Percentiles rank a stretch among this genome's conserved stretches.
These are phyloP conservation scores for Canavalia ensiformis DNA, from an alignment of 306 rosid genomes.

Conservation along the genomic window DNA sequence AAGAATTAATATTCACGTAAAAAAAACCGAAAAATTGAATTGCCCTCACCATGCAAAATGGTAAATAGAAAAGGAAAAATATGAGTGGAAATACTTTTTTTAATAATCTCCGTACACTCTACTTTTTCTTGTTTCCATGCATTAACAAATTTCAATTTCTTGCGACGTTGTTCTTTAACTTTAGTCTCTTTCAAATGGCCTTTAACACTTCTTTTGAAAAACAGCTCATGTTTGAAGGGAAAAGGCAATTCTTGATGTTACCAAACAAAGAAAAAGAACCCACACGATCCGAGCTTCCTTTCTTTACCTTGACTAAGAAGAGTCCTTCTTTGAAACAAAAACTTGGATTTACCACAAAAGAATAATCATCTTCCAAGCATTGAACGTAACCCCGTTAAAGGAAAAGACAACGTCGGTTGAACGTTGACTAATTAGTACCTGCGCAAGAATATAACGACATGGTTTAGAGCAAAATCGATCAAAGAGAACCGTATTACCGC, in stretches of 20 bases:
- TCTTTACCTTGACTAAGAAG: constrained; percentile 64
- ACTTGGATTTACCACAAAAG: constrained; percentile 23
- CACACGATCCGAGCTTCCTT: constrained; percentile 54
- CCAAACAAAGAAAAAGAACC: constrained; percentile 52
- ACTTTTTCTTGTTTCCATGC: constrained; percentile 47
- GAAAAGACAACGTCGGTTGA: constrained; percentile 54
- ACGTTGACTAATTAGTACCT: constrained; percentile 54
- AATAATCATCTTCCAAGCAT: constrained; percentile 43
- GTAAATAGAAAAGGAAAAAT: constrained; percentile 17
- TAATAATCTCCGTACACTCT: neutral
- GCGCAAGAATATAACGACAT: neutral
- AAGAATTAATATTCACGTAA: too few relatives aligned
- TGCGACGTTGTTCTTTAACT: constrained; percentile 57
- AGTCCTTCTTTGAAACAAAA: constrained; percentile 57
- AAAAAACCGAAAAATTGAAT: too few relatives aligned
- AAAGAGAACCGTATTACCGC: too few relatives aligned
- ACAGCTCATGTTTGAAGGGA: constrained; percentile 11
- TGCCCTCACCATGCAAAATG: neutral
- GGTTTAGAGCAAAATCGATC: neutral
- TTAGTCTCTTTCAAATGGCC: constrained; percentile 50
- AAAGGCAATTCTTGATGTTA: constrained; percentile 45
- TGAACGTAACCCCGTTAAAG: constrained; percentile 42
- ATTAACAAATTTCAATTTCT: constrained; percentile 55
- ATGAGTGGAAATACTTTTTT: constrained; percentile 18
- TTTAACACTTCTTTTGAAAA: constrained; percentile 64